Percentiles rank a stretch among this genome's conserved stretches.
Conservation (phyloP, 129 eudicot genomes). For the Rutidosis leptorrhynchoides region DNA sequence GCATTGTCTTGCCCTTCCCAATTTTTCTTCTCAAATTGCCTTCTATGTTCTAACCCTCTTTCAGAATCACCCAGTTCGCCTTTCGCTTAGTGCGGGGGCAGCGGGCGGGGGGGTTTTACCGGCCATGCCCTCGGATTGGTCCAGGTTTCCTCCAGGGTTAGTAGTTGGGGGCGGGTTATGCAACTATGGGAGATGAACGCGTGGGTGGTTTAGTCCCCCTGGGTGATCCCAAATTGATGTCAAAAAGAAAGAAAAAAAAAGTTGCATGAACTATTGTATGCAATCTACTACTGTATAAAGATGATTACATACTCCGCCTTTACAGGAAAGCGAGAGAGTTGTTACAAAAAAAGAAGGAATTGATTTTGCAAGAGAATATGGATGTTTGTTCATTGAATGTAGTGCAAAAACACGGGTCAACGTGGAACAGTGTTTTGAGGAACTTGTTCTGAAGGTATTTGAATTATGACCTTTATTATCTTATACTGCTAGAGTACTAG, state of each 20-base stretch:
- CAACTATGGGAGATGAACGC: no score
- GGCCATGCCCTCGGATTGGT: no score
- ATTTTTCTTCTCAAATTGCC: background rate
- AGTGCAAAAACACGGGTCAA: conserved; percentile 91
- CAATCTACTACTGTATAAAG: background rate
- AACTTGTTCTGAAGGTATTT: conserved; percentile 82
- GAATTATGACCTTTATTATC: background rate
- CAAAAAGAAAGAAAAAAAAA: no score
- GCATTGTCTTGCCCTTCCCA: background rate
- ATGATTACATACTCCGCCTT: background rate
- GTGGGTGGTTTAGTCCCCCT: no score
- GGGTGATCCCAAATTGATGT: no score
- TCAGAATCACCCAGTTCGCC: no score
- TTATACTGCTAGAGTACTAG: conserved; percentile 4
- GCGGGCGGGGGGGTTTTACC: no score
- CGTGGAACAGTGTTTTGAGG: conserved; percentile 94
- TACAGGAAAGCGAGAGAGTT: conserved; percentile 78
- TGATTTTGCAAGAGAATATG: conserved; percentile 90
- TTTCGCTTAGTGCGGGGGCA: no score
- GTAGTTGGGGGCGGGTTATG: no score
- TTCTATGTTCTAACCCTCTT: background rate
- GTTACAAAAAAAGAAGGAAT: conserved; percentile 88
- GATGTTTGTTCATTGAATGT: conserved; percentile 87
- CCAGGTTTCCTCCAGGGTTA: no score
- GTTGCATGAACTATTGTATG: no score